These are phyloP conservation scores for Podochytrium sp. DNA, from an alignment of 192 early-diverging fungal genomes.

Conservation along the genomic window DNA sequence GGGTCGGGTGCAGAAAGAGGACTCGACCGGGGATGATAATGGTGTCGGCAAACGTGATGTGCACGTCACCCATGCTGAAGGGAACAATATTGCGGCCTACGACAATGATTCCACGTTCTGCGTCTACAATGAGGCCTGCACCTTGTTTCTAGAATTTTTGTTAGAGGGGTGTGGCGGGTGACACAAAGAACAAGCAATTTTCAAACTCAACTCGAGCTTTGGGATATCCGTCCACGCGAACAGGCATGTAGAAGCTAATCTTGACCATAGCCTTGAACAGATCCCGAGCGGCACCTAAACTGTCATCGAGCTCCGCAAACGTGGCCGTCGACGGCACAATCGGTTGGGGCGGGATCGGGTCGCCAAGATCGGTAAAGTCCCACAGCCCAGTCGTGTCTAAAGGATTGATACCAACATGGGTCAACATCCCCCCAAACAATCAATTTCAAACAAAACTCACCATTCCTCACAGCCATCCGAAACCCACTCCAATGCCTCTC, in stretches of 20 bases:
- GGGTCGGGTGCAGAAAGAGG: slow-evolving; percentile 82
- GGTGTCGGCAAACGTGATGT: slow-evolving; percentile 83
- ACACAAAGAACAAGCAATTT: background rate
- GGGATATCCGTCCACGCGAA: slow-evolving; percentile 75
- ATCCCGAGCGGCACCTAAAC: slow-evolving; percentile 69
- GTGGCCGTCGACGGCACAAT: slow-evolving; percentile 71
- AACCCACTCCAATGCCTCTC: slow-evolving; percentile 88
- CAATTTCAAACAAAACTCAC: background rate
- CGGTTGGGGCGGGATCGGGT: slow-evolving; percentile 62
- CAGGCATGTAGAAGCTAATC: slow-evolving; percentile 80
- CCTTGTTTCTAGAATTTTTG: slow-evolving; percentile 56
- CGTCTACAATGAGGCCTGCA: slow-evolving; percentile 80
- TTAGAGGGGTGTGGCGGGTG: background rate
- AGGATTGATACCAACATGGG: background rate
- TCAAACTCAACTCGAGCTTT: slow-evolving; percentile 39
- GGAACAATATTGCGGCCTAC: slow-evolving; percentile 83
- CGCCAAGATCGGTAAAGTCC: slow-evolving; percentile 72
- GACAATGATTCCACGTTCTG: slow-evolving; percentile 77
- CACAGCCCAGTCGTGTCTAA: slow-evolving; percentile 75
- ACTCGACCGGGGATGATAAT: slow-evolving; percentile 87
- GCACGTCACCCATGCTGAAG: slow-evolving; percentile 76
- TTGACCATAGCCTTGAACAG: slow-evolving; percentile 84
- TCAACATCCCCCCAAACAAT: background rate
- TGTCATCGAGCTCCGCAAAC: slow-evolving; percentile 70
- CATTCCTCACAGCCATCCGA: slow-evolving; percentile 76